These are phyloP conservation scores for Neurospora discreta DNA, from an alignment of 495 filamentous ascomycete genomes.

Conservation along the genomic window DNA sequence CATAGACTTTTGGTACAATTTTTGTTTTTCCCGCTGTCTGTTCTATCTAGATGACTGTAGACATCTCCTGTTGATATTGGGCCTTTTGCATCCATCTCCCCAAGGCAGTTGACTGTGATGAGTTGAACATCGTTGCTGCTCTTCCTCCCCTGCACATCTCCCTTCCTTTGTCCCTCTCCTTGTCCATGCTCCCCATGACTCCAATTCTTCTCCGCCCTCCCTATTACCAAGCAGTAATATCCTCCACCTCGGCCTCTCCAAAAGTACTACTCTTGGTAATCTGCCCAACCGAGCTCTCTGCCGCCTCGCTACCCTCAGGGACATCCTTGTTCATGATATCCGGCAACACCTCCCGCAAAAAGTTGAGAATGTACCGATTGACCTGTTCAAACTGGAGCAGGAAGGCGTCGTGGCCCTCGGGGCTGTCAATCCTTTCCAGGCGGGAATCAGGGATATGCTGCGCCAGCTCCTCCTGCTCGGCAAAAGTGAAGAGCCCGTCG, in stretches of 20 bases:
- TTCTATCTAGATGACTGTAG: neutral
- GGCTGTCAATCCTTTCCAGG: constrained; percentile 77
- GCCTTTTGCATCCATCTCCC: neutral
- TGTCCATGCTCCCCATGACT: neutral
- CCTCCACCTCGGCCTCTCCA: constrained; percentile 90
- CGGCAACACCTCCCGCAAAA: constrained; percentile 70
- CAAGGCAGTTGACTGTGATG: neutral
- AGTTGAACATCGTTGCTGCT: neutral
- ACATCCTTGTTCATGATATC: constrained; percentile 68
- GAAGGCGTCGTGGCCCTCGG: constrained; percentile 95
- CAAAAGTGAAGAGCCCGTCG: constrained; percentile 92
- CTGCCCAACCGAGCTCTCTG: constrained; percentile 33
- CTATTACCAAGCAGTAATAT: constrained; percentile 87
- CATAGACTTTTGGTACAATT: neutral
- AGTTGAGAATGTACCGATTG: constrained; percentile 74
- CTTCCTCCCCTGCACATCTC: neutral
- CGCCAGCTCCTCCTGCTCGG: constrained; percentile 87
- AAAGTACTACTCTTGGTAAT: constrained; percentile 76
- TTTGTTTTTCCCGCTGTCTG: neutral
- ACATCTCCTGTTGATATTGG: neutral
- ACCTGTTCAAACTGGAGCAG: constrained; percentile 95
- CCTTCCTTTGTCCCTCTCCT: neutral
- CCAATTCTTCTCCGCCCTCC: neutral
- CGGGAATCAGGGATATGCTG: constrained; percentile 66
- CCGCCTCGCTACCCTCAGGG: constrained; percentile 26